These are phyloP conservation scores for Arachnopeziza araneosa DNA, from an alignment of 2,329 filamentous ascomycete species.

Conservation along the genomic window DNA sequence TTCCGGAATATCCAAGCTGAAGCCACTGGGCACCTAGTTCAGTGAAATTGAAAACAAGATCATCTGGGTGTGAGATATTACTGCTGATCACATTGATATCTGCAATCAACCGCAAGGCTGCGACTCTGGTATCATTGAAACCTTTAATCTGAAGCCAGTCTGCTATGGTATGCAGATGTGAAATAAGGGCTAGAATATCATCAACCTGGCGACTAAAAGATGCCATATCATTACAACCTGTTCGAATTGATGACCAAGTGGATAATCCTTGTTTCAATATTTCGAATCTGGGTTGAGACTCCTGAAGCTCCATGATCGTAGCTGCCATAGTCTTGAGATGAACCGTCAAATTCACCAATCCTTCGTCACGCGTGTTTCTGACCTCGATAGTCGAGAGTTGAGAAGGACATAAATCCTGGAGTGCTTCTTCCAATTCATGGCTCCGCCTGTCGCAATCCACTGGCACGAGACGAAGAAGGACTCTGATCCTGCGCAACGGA, in stretches of 20 bases:
- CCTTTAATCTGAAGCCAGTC: constrained; percentile 55
- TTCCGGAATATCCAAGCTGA: constrained; percentile 54
- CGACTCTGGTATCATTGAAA: constrained; percentile 43
- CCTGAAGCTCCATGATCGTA: constrained; percentile 23
- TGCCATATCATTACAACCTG: constrained; percentile 37
- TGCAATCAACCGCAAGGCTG: constrained; percentile 43
- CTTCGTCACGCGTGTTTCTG: constrained; percentile 21
- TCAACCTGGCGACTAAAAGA: constrained; percentile 42
- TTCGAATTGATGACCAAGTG: constrained; percentile 35
- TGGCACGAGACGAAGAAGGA: constrained; percentile 21
- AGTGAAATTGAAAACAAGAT: constrained; percentile 34
- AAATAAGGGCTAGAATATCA: constrained; percentile 41
- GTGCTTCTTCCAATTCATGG: constrained; percentile 4
- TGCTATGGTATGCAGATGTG: constrained; percentile 46
- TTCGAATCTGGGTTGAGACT: constrained; percentile 21
- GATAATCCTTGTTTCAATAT: constrained; percentile 18
- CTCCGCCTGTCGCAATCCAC: constrained; percentile 15
- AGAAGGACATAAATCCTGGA: constrained; percentile 11
- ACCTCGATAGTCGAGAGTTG: constrained; percentile 6
- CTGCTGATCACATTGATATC: constrained; percentile 42
- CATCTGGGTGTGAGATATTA: constrained; percentile 34
- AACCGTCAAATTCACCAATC: constrained; percentile 19
- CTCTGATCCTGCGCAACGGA: constrained; percentile 28
- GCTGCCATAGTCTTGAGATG: constrained; percentile 24
- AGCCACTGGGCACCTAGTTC: constrained; percentile 49